Base-by-base conservation (phyloP, 2,329 filamentous ascomycete species). In the Aspergillus japonicus region DNA sequence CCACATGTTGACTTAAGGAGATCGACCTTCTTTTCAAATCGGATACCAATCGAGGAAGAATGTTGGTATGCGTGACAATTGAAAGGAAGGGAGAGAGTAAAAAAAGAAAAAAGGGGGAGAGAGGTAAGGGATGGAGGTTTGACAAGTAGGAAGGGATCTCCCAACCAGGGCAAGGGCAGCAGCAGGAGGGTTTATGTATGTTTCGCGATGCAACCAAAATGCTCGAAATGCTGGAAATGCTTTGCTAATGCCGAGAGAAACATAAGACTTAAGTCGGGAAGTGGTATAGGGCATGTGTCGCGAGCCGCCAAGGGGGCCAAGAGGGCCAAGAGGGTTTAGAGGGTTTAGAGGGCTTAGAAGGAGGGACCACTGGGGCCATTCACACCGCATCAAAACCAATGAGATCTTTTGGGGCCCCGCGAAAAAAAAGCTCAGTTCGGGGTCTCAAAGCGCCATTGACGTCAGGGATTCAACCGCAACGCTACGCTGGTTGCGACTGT, bases 1-100 rank as follows among this genome's bases (percentile, higher is more conserved):
- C 71, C 71, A 73, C 71, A 73, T 73, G 19, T 64, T 70, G 39
- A 44, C 39, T 44, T 7, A 19, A 8, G 1, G 16, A 5, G 5
- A 35, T 35, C 14, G n/a, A 19, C n/a, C 39, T 44, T 10, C 14
- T 16, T 44, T 44, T 44, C 39, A 19, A 10, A 35, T 16, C 12
- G 33, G 11, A 16, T 35, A 35, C 33, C 33, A 35, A 16, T 35
- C 11, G 12, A 35, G 10, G 33, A 16, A 35, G 26, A 29, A 12
- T 35, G 33, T 35, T n/a, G 14, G 16, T 44, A 19, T 16, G 39
- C 16, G 39, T 44, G 39, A 44, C 39, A n/a, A 14, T 5, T 8
- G 39, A 19, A 44, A 44, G 16, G 14, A 44, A 16, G 33, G 14
- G 33, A 16, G 14, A 6, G 14, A 35, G 33, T 3, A 12, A 10